Percentiles rank a stretch among this genome's conserved stretches.
These are phyloP conservation scores for Elsinoe australis DNA, from an alignment of 2,329 filamentous ascomycete species.

Conservation along the genomic window DNA sequence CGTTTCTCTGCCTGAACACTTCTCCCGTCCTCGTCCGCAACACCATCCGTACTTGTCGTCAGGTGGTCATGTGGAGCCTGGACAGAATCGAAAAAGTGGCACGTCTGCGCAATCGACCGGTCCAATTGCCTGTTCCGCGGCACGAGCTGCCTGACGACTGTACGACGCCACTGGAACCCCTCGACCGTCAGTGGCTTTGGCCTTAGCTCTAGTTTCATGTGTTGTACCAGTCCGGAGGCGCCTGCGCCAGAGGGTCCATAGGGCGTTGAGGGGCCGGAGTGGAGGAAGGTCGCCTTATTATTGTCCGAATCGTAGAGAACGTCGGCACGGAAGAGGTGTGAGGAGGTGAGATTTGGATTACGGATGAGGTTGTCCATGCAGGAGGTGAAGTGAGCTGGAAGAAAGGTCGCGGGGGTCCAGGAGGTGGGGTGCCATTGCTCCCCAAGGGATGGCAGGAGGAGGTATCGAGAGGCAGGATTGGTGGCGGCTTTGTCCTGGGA, in stretches of 20 bases:
- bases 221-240: slow-evolving; percentile 40
- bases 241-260: slow-evolving; percentile 27
- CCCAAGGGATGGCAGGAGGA: no score
- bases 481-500: no score
- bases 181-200: slow-evolving; percentile 21
- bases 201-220: slow-evolving; percentile 39
- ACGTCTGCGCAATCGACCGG: slow-evolving; percentile 70
- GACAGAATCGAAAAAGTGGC: slow-evolving; percentile 52
- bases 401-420: slow-evolving; percentile 49
- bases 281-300: slow-evolving; percentile 21
- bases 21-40: no score
- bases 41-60: neutral
- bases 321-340: slow-evolving; percentile 70
- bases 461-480: no score
- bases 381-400: slow-evolving; percentile 53
- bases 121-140: slow-evolving; percentile 76
- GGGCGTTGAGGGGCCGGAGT: slow-evolving; percentile 20
- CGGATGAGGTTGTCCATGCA: slow-evolving; percentile 68
- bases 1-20: slow-evolving; percentile 21
- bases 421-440: neutral
- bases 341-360: slow-evolving; percentile 74
- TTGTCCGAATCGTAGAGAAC: slow-evolving; percentile 52
- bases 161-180: slow-evolving; percentile 46
- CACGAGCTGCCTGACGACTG: slow-evolving; percentile 67
- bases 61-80: neutral